phyloP scores from a whole-genome alignment of 352 stramenopile genomes.

The Thalassiosira exigua region DNA sequence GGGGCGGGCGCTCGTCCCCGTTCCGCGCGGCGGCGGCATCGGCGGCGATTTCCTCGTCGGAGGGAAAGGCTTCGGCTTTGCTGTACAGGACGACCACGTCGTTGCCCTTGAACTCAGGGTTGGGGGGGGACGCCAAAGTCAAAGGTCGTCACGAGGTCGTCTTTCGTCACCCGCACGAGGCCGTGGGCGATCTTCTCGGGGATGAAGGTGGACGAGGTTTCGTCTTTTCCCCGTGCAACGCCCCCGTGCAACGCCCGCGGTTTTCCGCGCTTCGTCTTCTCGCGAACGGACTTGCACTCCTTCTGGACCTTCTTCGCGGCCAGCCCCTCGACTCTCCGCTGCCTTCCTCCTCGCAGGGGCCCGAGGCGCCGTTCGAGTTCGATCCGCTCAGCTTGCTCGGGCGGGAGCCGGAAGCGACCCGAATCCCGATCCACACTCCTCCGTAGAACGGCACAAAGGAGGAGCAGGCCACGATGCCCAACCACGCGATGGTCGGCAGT shows the following conservation, averaged over 20 bases:
- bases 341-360: slow-evolving; percentile 20
- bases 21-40: slow-evolving; percentile 18
- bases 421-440: slow-evolving; percentile 37
- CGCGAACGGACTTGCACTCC: slow-evolving; percentile 23
- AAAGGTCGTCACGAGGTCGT: slow-evolving; percentile 58
- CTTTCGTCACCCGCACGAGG: slow-evolving; percentile 42
- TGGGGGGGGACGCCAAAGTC: slow-evolving; percentile 65
- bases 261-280: slow-evolving; percentile 20
- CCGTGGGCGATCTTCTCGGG: slow-evolving; percentile 46
- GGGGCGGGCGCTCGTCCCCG: slow-evolving; percentile 28
- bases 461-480: slow-evolving; percentile 30
- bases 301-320: slow-evolving; percentile 24
- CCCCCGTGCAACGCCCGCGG: neutral
- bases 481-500: slow-evolving; percentile 28
- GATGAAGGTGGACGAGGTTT: slow-evolving; percentile 14
- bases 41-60: slow-evolving; percentile 25
- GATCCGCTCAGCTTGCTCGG: neutral
- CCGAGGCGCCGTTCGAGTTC: neutral
- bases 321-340: slow-evolving; percentile 28
- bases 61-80: slow-evolving; percentile 44
- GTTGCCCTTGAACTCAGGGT: slow-evolving; percentile 28
- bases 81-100: slow-evolving; percentile 78
- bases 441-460: slow-evolving; percentile 45
- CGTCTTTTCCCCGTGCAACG: neutral
- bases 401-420: slow-evolving; percentile 3